Conservation (phyloP, 352 stramenopile species). For the Globisporangium perplexum region DNA sequence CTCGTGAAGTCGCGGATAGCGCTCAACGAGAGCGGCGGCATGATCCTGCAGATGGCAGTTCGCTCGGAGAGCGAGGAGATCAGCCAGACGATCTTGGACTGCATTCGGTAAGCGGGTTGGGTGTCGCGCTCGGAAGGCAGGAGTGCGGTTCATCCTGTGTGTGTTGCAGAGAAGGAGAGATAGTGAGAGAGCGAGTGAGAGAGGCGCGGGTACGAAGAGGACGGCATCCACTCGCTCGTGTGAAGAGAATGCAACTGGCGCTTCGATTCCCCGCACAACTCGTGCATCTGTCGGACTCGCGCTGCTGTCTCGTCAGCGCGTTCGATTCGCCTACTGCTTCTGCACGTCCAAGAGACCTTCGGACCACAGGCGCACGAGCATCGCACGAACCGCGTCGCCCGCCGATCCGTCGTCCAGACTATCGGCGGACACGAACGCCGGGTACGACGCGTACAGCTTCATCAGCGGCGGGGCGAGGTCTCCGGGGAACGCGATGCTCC, state of each 20-base stretch:
- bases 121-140: background rate
- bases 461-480: constrained; percentile 54
- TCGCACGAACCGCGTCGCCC: constrained; percentile 65
- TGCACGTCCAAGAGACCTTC: constrained; percentile 52
- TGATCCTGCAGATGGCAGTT: constrained; percentile 96
- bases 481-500: constrained; percentile 59
- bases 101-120: constrained; percentile 85
- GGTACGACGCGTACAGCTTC: constrained; percentile 63
- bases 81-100: constrained; percentile 96
- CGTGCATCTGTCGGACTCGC: background rate
- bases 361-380: constrained; percentile 79
- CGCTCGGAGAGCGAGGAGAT: constrained; percentile 92
- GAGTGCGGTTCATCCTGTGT: background rate
- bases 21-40: constrained; percentile 86
- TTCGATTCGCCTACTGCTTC: constrained; percentile 7
- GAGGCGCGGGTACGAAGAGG: background rate
- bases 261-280: background rate
- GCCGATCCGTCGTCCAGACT: constrained; percentile 31
- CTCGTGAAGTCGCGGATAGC: constrained; percentile 95
- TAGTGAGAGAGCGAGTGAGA: background rate
- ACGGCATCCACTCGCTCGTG: background rate
- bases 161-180: background rate
- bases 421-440: constrained; percentile 22
- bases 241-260: background rate
- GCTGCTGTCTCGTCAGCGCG: too few species aligned